Evolutionary conservation across 768 basidiomycete genomes (phyloP), one percentile per base, ranked within the genome.

Genomic region (Panaeolus cyanescens): DNA sequence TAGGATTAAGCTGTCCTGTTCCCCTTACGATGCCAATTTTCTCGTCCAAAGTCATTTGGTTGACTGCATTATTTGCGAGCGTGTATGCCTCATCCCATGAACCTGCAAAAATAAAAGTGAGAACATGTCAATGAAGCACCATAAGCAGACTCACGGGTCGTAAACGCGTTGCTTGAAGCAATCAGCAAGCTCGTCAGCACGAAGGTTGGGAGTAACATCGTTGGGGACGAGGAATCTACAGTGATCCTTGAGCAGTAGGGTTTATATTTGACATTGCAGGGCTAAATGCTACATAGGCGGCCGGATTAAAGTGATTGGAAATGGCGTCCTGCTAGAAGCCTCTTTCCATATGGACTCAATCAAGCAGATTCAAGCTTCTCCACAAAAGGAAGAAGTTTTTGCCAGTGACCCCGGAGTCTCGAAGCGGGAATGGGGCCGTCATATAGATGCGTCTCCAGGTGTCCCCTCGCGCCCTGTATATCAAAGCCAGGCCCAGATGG

Each of bases 21-120:
- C 82, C 82, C 10, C 67, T 76, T 40, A 82, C 72, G 50, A 83
- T 72, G 1, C 79, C 81, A 4, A 82, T 67, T 64, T 82, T 83
- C 71, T 82, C 81, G 56, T 76, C 75, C 12, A 79, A 33, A 9
- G 80, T 82, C 77, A 82, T 77, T 50, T 76, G 71, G 3, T 68
- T 71, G 32, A 77, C 70, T 4, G 68, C 72, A 6, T 65, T 68
- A 50, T 73, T 77, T 4, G 80, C 79, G 5, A 82, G 71, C 5
- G 67, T 67, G 45, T 74, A 76, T 10, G 81, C 72, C 22, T 80
- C 80, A 34, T 76, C 75, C 82, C 82, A 83, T 55, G 81, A 72
- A 9, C 81, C 82, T 83, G 62, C 28, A 58, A 10, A 22, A 19
- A 33, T 7, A 28, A 28, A 5, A 3, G 22, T 15, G 7, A 50